phyloP scores from a whole-genome alignment of 768 basidiomycete species.

The Rhizopogon vesiculosus region DNA sequence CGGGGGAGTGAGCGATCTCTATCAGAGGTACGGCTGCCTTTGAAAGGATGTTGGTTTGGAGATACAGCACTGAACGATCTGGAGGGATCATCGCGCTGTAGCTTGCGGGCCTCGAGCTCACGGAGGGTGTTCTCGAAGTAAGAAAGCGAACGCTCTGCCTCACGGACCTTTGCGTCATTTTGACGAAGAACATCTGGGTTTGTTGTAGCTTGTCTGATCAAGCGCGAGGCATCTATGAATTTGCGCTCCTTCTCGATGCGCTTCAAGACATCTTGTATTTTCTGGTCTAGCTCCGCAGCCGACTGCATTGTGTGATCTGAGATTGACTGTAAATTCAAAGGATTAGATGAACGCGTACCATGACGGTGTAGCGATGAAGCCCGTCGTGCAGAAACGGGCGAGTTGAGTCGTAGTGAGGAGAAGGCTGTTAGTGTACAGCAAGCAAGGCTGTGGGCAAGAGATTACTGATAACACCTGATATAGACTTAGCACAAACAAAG shows the following conservation, averaged over 20 bases:
- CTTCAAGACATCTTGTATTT: constrained; percentile 87
- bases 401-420: constrained; percentile 13
- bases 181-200: constrained; percentile 83
- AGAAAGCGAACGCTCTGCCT: constrained; percentile 75
- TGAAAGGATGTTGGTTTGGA: constrained; percentile 22
- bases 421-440: constrained; percentile 3
- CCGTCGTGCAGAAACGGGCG: constrained; percentile 3
- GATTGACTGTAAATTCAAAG: constrained; percentile 5
- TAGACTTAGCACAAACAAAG: constrained; percentile 6
- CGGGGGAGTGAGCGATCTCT: constrained; percentile 33
- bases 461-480: constrained; percentile 21
- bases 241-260: constrained; percentile 92
- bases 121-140: constrained; percentile 87
- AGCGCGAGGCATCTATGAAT: constrained; percentile 81
- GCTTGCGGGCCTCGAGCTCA: constrained; percentile 76
- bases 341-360: constrained; percentile 20
- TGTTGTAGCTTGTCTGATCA: constrained; percentile 73
- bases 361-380: constrained; percentile 10
- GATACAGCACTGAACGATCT: constrained; percentile 40
- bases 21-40: constrained; percentile 15
- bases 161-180: constrained; percentile 82
- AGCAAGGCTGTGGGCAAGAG: constrained; percentile 11
- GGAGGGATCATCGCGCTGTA: constrained; percentile 50
- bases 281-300: constrained; percentile 75
- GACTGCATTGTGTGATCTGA: constrained; percentile 5